Percentiles rank a stretch among this genome's conserved stretches.
These are phyloP conservation scores for Eucalyptus marginata DNA, from an alignment of 345 rosid genomes.

Conservation along the genomic window DNA sequence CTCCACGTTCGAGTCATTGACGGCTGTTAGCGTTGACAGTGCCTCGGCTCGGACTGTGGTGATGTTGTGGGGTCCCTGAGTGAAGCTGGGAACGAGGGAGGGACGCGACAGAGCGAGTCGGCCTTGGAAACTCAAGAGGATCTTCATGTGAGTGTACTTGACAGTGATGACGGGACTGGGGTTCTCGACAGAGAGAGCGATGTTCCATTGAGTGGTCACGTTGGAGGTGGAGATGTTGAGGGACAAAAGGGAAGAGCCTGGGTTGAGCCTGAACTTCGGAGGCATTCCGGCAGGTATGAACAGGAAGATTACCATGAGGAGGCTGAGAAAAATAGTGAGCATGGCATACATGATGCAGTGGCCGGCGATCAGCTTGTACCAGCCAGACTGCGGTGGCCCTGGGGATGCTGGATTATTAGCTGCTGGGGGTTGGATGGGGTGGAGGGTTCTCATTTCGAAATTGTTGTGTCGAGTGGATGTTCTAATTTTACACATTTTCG, in stretches of 20 bases:
- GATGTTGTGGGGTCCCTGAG: neutral
- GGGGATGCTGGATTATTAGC: neutral
- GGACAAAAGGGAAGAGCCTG: neutral
- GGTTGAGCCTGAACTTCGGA: neutral
- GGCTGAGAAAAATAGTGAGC: neutral
- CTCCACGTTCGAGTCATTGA: neutral
- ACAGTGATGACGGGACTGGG: neutral
- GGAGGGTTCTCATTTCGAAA: neutral
- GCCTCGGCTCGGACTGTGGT: neutral
- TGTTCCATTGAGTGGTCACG: neutral
- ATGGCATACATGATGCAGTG: rapidly evolving
- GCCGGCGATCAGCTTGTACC: neutral
- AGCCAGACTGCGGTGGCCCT: neutral
- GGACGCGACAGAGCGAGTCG: neutral
- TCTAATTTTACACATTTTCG: neutral
- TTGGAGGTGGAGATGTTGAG: neutral
- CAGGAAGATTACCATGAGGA: neutral
- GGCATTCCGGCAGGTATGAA: neutral
- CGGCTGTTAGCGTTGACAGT: neutral
- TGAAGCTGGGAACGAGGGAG: neutral
- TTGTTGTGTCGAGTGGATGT: neutral
- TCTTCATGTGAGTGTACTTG: neutral
- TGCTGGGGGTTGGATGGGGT: neutral
- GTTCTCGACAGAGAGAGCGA: neutral
- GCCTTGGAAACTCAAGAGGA: neutral